Evolutionary conservation across 371 early-diverging fungal genomes (phyloP), one percentile per base, ranked within the genome.

Genomic region (Gilbertella persicaria): DNA sequence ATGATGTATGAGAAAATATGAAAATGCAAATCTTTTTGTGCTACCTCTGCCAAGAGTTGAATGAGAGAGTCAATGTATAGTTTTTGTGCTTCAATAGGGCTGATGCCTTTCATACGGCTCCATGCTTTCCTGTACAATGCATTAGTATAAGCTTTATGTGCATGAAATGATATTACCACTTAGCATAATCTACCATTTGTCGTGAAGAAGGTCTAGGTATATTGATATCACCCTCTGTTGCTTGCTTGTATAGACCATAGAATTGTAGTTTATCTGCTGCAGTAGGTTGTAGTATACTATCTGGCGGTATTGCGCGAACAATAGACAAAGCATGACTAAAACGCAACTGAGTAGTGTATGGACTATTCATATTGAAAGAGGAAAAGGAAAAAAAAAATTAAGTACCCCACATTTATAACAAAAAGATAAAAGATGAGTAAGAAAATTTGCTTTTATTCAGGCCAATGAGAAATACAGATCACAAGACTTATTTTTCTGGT

Each of bases 201-300:
- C 50, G 52, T 21, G 64, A 64, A 37, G 64, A 63, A 20, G 57
- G 67, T 61, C 49, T 69, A 28, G 72, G 60, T 13, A 77, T 78
- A 29, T 60, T 62, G 61, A 80, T 74, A 56, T 89, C 85, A 16
- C 92, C 92, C 21, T 75, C 70, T 36, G 72, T 84, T 28, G 78
- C 82, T 64, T 92, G 92, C 79, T 92, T 92, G 80, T 76, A 92
- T 45, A 80, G 64, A 5, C 74, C 83, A 71, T 91, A 91, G 10
- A 91, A 77, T 52, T 73, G 44, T 16, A 92, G 71, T 49, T 88
- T 75, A 51, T 85, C 84, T 52, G 82, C 80, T 74, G 89, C 80
- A 46, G 51, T 55, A 39, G 91, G 89, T 37, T 78, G 67, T n/a
- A 60, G 24, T 3, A 48, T 36, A 29, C 51, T 54, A 25, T 57